Percentiles rank a stretch among this genome's conserved stretches.
Evolutionary conservation across 345 rosid genomes (phyloP).

Genomic region (Angophora floribunda): DNA sequence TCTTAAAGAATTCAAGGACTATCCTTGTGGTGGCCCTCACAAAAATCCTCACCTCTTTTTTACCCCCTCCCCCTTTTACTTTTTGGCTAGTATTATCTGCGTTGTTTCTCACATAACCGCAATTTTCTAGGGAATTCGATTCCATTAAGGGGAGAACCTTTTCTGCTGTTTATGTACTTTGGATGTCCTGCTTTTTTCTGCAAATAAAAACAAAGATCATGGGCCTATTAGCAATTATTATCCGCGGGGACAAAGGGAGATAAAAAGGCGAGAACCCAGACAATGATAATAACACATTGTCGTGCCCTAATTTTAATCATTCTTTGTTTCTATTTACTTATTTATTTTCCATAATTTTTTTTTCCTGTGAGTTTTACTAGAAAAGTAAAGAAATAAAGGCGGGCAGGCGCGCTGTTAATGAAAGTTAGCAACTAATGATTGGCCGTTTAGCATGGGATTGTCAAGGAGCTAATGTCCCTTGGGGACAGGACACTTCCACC

Average conservation of each 20-base stretch:
- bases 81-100: not conserved
- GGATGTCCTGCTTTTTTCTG: not conserved
- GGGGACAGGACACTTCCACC: not conserved
- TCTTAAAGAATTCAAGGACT: not conserved
- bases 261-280: not conserved
- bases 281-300: constrained; percentile 35
- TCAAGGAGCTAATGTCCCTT: not conserved
- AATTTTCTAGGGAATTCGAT: not conserved
- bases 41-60: not conserved
- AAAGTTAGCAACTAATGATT: constrained; percentile 12
- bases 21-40: not conserved
- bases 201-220: not conserved
- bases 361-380: not conserved
- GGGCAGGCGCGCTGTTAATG: not conserved
- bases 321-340: not conserved
- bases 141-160: not conserved
- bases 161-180: not conserved
- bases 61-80: not conserved
- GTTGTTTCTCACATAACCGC: not conserved
- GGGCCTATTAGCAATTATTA: not conserved
- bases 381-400: not conserved
- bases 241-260: not conserved
- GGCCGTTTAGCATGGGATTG: not conserved
- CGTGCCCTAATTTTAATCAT: constrained; percentile 12
- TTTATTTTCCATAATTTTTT: not conserved